Percentiles rank a stretch among this genome's conserved stretches.
Conservation (phyloP, 768 basidiomycete species). For the Gloeopeniophorella convolvens region DNA sequence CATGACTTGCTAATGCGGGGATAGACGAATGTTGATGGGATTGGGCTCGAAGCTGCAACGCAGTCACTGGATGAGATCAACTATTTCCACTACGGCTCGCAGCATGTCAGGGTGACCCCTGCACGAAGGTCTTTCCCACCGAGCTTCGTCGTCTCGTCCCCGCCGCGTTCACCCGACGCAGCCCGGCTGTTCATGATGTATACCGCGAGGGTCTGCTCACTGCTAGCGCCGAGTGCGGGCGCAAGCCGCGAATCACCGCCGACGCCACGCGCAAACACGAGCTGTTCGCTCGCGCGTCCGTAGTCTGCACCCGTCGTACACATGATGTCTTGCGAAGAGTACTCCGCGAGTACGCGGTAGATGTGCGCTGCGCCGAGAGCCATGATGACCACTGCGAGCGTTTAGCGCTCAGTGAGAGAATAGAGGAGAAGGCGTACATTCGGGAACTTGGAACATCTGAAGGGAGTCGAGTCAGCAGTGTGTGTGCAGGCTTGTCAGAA, state of each 20-base stretch:
- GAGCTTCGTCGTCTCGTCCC: neutral
- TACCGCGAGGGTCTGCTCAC: neutral
- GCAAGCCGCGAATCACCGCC: too few relatives aligned
- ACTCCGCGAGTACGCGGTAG: neutral
- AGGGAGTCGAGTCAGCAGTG: too few relatives aligned
- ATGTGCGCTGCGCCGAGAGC: neutral
- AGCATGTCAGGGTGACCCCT: too few relatives aligned
- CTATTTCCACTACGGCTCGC: too few relatives aligned
- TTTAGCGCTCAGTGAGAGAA: neutral
- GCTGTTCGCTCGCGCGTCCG: neutral
- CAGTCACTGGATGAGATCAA: too few relatives aligned
- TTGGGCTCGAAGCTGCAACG: too few relatives aligned
- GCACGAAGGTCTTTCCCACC: neutral
- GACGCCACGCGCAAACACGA: neutral
- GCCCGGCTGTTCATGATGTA: neutral
- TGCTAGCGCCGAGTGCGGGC: neutral
- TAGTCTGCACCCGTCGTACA: neutral
- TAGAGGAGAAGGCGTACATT: neutral
- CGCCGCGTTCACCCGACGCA: neutral
- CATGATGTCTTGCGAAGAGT: neutral
- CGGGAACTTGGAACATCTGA: constrained; percentile 5
- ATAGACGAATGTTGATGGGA: too few relatives aligned
- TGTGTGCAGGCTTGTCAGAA: neutral
- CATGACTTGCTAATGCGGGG: too few relatives aligned
- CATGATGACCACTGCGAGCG: constrained; percentile 1